Base-by-base conservation (phyloP, 139 green algal species). In the Eudorina sp. region DNA sequence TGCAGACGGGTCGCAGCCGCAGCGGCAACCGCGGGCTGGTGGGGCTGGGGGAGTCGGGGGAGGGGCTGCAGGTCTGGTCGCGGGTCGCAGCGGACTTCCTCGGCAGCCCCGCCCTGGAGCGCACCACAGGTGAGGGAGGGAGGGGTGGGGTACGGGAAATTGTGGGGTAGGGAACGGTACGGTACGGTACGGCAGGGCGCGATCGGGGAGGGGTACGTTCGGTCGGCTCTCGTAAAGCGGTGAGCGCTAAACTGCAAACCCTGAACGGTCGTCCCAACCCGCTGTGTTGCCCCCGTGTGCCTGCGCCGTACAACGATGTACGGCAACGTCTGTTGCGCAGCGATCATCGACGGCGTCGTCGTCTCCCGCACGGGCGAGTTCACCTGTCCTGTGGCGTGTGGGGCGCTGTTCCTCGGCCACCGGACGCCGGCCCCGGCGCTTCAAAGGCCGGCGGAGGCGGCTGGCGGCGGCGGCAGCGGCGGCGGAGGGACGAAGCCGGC, bases 301-400 rank as follows among this genome's bases (percentile, higher is more conserved):
- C n/a, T n/a, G n/a, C n/a, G n/a, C n/a, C n/a, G n/a, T n/a, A n/a
- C n/a, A n/a, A n/a, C n/a, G n/a, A n/a, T n/a, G n/a, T n/a, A n/a
- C n/a, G n/a, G n/a, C n/a, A n/a, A n/a, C n/a, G n/a, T n/a, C n/a
- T n/a, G n/a, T n/a, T n/a, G n/a, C 77, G 46, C 66, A 88, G 82
- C 64, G 21, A 4, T 88, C 19, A 13, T 88, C 0, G 83, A 88
- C 36, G 66, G 36, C 68, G 29, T 88, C 46, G 46, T 51, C 0
- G 51, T 88, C 14, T 88, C 83, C 5, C 68, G 83, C 25, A 72
- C 83, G 4, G 83, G 83, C 41, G 83, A 88, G 51, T 88, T 88
- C 83, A 88, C 83, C 31, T 88, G 83, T 51, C 83, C 83, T 0
- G 68, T 88, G 4, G 68, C 68, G 3, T 73, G 48, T 51, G 83